Evolutionary conservation across 2,329 filamentous ascomycete genomes (phyloP).

Genomic region (Harringtonia lauricola): DNA sequence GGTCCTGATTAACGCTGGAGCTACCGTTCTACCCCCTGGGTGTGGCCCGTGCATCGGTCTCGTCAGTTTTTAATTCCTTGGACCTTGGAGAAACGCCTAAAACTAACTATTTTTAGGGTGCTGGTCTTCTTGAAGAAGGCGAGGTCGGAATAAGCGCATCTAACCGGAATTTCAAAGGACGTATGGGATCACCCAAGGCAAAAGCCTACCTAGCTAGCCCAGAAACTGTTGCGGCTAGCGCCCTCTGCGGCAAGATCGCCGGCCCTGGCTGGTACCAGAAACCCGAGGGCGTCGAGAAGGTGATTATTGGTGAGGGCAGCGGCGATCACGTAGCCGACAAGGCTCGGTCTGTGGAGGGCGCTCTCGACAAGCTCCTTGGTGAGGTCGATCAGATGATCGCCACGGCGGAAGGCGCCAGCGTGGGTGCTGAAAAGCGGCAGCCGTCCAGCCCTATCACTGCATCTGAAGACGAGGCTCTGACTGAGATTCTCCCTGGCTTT

Average conservation of each 20-base stretch:
- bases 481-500: conserved; percentile 75
- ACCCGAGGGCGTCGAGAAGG: conserved; percentile 25
- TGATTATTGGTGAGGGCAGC: conserved; percentile 19
- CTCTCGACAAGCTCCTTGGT: conserved; percentile 58
- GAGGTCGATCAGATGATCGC: conserved; percentile 55
- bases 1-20: conserved; percentile 68
- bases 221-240: conserved; percentile 85
- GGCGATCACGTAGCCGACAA: conserved; percentile 11
- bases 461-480: conserved; percentile 32
- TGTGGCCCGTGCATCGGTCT: conserved; percentile 85
- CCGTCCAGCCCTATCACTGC: conserved; percentile 19
- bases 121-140: conserved; percentile 69
- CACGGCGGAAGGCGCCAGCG: conserved; percentile 18
- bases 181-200: conserved; percentile 61
- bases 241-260: conserved; percentile 58
- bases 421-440: conserved; percentile 30
- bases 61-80: conserved; percentile 49
- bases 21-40: conserved; percentile 55
- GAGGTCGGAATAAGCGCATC: conserved; percentile 76
- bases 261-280: conserved; percentile 68
- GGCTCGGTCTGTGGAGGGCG: conserved; percentile 43
- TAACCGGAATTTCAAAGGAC: conserved; percentile 86
- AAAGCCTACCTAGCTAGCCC: conserved; percentile 79
- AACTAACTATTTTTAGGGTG: conserved; percentile 15
- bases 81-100: conserved; percentile 51